A percentile compares a stretch with the other conserved stretches of the same genome.
Evolutionary conservation across 208 protist genomes (phyloP).

Genomic region (Crithidia expoeki): DNA sequence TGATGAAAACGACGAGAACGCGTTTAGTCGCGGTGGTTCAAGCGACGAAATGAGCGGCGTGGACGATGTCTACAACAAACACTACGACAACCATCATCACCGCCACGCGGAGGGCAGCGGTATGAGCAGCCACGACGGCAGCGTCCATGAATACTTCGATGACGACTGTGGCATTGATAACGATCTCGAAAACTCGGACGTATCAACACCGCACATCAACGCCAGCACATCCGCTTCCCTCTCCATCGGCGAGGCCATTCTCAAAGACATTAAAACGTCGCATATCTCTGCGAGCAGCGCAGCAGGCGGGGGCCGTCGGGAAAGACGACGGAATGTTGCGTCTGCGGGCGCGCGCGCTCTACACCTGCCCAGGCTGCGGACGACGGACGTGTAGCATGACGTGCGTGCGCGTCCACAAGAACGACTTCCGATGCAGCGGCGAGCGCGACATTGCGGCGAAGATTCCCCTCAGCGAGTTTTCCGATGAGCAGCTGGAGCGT

Average conservation of each 20-base stretch:
- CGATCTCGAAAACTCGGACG: neutral
- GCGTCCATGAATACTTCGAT: neutral
- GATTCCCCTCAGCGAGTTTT: slow-evolving; percentile 71
- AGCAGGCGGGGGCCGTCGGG: too few relatives aligned
- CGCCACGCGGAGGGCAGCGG: neutral
- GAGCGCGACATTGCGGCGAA: slow-evolving; percentile 58
- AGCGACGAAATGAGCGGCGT: neutral
- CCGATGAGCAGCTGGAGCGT: slow-evolving; percentile 70
- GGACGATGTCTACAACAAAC: neutral
- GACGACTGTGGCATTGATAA: neutral
- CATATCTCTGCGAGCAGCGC: slow-evolving; percentile 6
- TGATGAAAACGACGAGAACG: slow-evolving; percentile 6
- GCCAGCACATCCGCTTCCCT: neutral
- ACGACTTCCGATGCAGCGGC: slow-evolving; percentile 64
- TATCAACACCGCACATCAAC: neutral
- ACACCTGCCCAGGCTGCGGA: slow-evolving; percentile 82
- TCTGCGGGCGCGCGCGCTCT: slow-evolving; percentile 63
- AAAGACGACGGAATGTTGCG: slow-evolving; percentile 47
- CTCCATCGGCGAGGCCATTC: slow-evolving; percentile 39
- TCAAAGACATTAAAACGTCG: slow-evolving; percentile 30
- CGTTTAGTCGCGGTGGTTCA: neutral
- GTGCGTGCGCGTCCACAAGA: slow-evolving; percentile 82
- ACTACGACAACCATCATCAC: neutral
- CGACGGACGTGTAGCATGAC: slow-evolving; percentile 76
- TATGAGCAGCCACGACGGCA: neutral